A percentile compares a stretch with the other conserved stretches of the same genome.
These are phyloP conservation scores for Backusella mclennaniae DNA, from an alignment of 192 early-diverging fungal species.

Conservation along the genomic window DNA sequence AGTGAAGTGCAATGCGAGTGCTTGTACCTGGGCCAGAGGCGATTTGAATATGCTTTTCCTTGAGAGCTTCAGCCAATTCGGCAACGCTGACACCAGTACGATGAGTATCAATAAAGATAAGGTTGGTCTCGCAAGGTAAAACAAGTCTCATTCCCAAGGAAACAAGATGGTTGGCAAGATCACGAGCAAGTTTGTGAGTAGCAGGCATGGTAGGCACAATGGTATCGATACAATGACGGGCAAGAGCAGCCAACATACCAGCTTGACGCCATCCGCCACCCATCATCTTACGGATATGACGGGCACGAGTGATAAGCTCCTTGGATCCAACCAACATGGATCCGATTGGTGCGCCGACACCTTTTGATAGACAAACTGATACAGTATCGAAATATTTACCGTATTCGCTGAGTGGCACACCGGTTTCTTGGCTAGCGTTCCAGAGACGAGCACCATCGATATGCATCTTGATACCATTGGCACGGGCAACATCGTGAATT, in stretches of 20 bases:
- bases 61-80: slow-evolving; percentile 45
- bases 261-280: slow-evolving; percentile 95
- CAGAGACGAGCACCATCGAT: slow-evolving; percentile 92
- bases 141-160: slow-evolving; percentile 60
- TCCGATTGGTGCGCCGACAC: slow-evolving; percentile 92
- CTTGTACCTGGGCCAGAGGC: slow-evolving; percentile 42
- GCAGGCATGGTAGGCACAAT: slow-evolving; percentile 67
- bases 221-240: slow-evolving; percentile 68
- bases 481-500: slow-evolving; percentile 58
- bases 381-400: slow-evolving; percentile 77
- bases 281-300: slow-evolving; percentile 88
- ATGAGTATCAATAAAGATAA: slow-evolving; percentile 73
- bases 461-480: slow-evolving; percentile 66
- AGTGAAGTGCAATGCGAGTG: slow-evolving; percentile 67
- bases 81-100: slow-evolving; percentile 47
- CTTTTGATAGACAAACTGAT: slow-evolving; percentile 87
- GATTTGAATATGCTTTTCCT: slow-evolving; percentile 52
- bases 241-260: slow-evolving; percentile 78
- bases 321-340: slow-evolving; percentile 75
- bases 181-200: slow-evolving; percentile 64
- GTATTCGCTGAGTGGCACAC: slow-evolving; percentile 70
- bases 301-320: slow-evolving; percentile 70
- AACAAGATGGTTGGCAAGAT: slow-evolving; percentile 61
- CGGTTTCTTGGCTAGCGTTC: slow-evolving; percentile 77
- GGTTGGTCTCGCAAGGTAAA: slow-evolving; percentile 81